Conservation (phyloP, 768 basidiomycete genomes). For the Epithele typhae region DNA sequence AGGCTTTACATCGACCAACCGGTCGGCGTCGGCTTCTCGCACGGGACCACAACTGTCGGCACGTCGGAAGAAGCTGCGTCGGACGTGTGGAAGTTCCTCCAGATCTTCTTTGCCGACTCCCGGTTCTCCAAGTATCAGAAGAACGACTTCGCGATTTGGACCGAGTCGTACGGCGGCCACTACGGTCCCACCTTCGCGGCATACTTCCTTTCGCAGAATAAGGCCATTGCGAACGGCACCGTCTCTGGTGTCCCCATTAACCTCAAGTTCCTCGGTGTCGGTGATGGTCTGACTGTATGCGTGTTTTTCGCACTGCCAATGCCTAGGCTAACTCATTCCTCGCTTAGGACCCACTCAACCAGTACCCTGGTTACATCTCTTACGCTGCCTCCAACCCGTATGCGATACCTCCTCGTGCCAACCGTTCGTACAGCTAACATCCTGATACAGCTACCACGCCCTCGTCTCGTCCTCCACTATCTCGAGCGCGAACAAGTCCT, state of each 20-base stretch:
- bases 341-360: constrained; percentile 34
- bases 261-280: constrained; percentile 59
- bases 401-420: too few species aligned
- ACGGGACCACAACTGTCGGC: constrained; percentile 45
- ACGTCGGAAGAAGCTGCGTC: constrained; percentile 51
- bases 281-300: constrained; percentile 56
- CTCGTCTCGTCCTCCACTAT: constrained; percentile 43
- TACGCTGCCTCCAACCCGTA: constrained; percentile 51
- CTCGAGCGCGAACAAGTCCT: constrained; percentile 38
- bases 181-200: constrained; percentile 35
- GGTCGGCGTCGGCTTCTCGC: constrained; percentile 58
- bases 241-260: constrained; percentile 47
- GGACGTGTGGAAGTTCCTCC: constrained; percentile 60
- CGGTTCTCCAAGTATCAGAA: constrained; percentile 45
- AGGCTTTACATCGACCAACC: constrained; percentile 62
- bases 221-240: constrained; percentile 44
- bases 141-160: constrained; percentile 55
- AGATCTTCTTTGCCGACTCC: constrained; percentile 54
- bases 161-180: constrained; percentile 50
- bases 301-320: neutral
- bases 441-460: constrained; percentile 40
- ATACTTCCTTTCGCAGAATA: constrained; percentile 57
- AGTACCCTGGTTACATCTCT: constrained; percentile 55
- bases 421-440: neutral
- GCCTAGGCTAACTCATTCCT: neutral